phyloP scores from a whole-genome alignment of 345 rosid genomes.

The Angophora floribunda region DNA sequence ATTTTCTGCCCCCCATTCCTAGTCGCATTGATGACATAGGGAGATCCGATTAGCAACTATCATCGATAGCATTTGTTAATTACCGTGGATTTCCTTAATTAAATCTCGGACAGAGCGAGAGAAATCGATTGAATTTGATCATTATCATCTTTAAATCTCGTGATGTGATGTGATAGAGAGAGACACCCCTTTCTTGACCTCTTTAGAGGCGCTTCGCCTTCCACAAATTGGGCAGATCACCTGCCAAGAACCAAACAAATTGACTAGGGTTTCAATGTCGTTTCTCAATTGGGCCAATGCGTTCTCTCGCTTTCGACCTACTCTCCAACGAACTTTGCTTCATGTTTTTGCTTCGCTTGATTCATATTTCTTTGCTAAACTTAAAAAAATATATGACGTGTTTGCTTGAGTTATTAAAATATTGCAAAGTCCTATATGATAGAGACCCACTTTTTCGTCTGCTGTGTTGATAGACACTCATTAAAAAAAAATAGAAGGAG shows the following conservation, averaged over 20 bases:
- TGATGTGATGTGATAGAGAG: background rate
- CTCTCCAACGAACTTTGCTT: slow-evolving; percentile 10
- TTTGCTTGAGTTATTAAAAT: background rate
- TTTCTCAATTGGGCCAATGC: background rate
- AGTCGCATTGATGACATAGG: background rate
- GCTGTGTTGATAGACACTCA: background rate
- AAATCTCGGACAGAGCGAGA: background rate
- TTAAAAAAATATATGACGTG: background rate
- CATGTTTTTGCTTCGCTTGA: background rate
- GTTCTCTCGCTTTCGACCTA: slow-evolving; percentile 4
- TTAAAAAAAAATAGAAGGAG: background rate
- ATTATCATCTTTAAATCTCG: background rate
- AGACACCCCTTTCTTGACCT: slow-evolving; percentile 18
- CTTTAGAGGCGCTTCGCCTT: background rate
- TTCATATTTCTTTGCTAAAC: background rate
- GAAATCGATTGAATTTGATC: background rate
- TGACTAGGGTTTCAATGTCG: background rate
- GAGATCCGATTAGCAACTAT: background rate
- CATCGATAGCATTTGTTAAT: background rate
- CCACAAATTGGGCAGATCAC: slow-evolving; percentile 2
- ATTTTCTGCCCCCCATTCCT: background rate
- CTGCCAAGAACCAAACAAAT: background rate
- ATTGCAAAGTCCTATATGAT: background rate
- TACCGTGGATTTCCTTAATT: background rate
- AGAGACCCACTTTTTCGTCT: background rate